Conservation (phyloP, 495 filamentous ascomycete genomes). For the Aspergillus olivimuriae region DNA sequence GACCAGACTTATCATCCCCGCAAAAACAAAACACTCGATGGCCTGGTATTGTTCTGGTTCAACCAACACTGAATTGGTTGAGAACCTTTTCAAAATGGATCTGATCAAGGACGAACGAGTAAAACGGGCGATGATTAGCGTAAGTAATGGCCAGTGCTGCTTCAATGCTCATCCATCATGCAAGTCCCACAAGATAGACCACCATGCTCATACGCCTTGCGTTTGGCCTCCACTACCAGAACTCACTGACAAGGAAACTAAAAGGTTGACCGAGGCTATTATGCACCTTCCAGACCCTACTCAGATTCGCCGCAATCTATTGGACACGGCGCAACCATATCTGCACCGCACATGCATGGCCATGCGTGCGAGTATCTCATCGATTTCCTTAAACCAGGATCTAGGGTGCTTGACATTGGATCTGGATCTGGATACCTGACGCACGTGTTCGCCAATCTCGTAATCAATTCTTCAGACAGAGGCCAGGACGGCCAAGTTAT, state of each 20-base stretch:
- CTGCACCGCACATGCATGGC: constrained; percentile 96
- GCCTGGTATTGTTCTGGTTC: constrained; percentile 82
- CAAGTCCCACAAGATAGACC: background rate
- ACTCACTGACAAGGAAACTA: background rate
- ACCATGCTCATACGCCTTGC: background rate
- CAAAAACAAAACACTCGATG: constrained; percentile 50
- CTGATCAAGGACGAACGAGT: constrained; percentile 68
- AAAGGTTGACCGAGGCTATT: constrained; percentile 88
- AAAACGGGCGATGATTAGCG: constrained; percentile 70
- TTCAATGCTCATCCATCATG: background rate
- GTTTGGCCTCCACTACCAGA: no score
- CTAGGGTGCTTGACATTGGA: constrained; percentile 78
- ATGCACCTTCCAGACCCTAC: constrained; percentile 67
- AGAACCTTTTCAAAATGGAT: constrained; percentile 65
- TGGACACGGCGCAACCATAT: constrained; percentile 84
- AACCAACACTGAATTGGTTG: constrained; percentile 70
- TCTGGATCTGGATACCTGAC: constrained; percentile 89
- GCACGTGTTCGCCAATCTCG: constrained; percentile 78
- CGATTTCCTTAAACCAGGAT: constrained; percentile 46
- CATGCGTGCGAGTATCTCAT: constrained; percentile 64
- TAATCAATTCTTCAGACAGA: constrained; percentile 33
- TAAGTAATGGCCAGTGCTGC: constrained; percentile 35
- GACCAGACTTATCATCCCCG: constrained; percentile 2
- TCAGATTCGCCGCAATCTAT: constrained; percentile 88
- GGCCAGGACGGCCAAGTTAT: constrained; percentile 52